Percentiles rank a stretch among this genome's conserved stretches.
Conservation (phyloP, 768 basidiomycete genomes). For the Boletus reticulatus region DNA sequence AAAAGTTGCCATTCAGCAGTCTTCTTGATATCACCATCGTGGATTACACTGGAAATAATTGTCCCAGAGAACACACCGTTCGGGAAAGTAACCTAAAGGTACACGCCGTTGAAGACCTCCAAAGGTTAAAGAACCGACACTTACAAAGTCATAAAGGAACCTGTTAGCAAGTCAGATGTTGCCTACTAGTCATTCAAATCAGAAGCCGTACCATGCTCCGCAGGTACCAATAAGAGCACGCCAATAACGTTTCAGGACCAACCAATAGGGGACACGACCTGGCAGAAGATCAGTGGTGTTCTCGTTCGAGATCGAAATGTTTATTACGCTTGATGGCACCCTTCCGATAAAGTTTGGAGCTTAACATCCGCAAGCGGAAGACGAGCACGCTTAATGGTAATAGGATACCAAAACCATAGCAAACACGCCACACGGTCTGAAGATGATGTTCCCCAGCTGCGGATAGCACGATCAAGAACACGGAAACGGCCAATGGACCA, state of each 20-base stretch:
- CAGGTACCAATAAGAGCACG: conserved; percentile 65
- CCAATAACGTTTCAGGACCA: conserved; percentile 67
- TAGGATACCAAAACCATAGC: conserved; percentile 61
- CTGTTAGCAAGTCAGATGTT: conserved; percentile 29
- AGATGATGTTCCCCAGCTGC: conserved; percentile 63
- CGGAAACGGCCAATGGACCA: conserved; percentile 61
- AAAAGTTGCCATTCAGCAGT: conserved; percentile 74
- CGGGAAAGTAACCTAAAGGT: conserved; percentile 59
- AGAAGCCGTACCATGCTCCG: conserved; percentile 55
- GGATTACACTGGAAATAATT: conserved; percentile 67
- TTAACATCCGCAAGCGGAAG: conserved; percentile 73
- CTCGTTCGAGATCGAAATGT: background rate
- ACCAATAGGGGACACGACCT: conserved; percentile 59
- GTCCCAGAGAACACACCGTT: conserved; percentile 69
- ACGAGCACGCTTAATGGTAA: conserved; percentile 67
- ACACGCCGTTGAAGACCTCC: background rate
- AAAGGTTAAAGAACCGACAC: background rate
- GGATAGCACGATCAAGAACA: conserved; percentile 68
- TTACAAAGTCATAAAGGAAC: conserved; percentile 71
- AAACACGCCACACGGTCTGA: conserved; percentile 64
- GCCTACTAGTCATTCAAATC: background rate
- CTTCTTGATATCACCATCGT: conserved; percentile 48
- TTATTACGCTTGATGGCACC: conserved; percentile 61
- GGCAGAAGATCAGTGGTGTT: conserved; percentile 3
- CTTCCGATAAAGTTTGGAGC: conserved; percentile 58